These are phyloP conservation scores for Lactarius evosmus DNA, from an alignment of 768 basidiomycete genomes.

Conservation along the genomic window DNA sequence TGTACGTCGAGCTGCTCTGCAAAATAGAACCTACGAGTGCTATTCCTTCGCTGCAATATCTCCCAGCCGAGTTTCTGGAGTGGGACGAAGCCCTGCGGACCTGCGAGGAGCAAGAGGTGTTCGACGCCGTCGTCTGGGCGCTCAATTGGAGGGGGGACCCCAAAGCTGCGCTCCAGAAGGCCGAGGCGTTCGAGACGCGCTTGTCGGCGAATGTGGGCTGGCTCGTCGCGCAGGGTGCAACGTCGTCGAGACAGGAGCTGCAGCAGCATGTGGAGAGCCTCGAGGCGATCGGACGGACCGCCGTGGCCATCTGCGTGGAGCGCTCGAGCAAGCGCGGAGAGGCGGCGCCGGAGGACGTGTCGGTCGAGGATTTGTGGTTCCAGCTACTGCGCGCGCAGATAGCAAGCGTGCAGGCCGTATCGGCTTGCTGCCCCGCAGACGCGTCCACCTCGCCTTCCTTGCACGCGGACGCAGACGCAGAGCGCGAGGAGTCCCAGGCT, in stretches of 20 bases:
- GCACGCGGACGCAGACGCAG: slow-evolving; percentile 17
- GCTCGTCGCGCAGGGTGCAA: slow-evolving; percentile 31
- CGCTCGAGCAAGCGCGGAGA: slow-evolving; percentile 43
- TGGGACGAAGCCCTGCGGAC: slow-evolving; percentile 51
- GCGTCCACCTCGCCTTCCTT: slow-evolving; percentile 17
- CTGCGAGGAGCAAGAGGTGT: slow-evolving; percentile 65
- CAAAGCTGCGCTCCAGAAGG: slow-evolving; percentile 61
- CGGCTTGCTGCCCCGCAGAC: slow-evolving; percentile 39
- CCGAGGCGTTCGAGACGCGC: slow-evolving; percentile 54
- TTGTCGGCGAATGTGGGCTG: slow-evolving; percentile 47
- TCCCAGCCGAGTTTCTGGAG: slow-evolving; percentile 54
- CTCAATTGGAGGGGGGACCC: slow-evolving; percentile 62
- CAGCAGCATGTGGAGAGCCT: slow-evolving; percentile 45
- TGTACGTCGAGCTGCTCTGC: slow-evolving; percentile 73
- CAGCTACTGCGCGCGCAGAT: slow-evolving; percentile 80
- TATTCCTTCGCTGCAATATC: slow-evolving; percentile 55
- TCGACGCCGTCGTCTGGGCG: slow-evolving; percentile 81
- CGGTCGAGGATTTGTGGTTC: slow-evolving; percentile 86
- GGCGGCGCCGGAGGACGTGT: slow-evolving; percentile 39
- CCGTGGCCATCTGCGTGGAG: slow-evolving; percentile 66
- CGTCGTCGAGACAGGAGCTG: slow-evolving; percentile 31
- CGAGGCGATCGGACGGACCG: slow-evolving; percentile 55
- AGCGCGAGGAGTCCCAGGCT: neutral
- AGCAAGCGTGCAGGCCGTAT: slow-evolving; percentile 68
- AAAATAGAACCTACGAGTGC: slow-evolving; percentile 62